A percentile compares a stretch with the other conserved stretches of the same genome.
Evolutionary conservation across 148 eudicot genomes (phyloP).

Genomic region (Camellia sinensis): DNA sequence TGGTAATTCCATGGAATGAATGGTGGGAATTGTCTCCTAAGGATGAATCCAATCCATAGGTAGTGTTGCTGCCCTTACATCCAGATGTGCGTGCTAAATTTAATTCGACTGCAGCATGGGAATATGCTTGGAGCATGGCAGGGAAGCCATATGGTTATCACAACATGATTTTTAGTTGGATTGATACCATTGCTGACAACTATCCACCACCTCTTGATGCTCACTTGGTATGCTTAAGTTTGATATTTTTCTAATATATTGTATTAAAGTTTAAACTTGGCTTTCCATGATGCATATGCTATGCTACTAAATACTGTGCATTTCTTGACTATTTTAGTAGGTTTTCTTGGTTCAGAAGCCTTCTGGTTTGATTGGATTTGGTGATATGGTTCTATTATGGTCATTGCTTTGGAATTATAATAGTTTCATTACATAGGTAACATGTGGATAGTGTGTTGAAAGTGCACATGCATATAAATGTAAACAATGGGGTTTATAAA

Average conservation of each 20-base stretch:
- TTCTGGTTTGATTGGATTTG: neutral
- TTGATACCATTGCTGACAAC: slow-evolving; percentile 90
- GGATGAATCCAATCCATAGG: slow-evolving; percentile 88
- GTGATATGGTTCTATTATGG: neutral
- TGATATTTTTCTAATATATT: too few species aligned
- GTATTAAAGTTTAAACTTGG: neutral
- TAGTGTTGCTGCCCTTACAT: slow-evolving; percentile 87
- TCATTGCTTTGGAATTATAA: neutral
- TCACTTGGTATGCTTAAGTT: slow-evolving; percentile 72
- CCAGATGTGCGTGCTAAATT: slow-evolving; percentile 83
- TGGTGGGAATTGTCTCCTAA: slow-evolving; percentile 93
- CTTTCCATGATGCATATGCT: neutral
- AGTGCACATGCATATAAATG: neutral
- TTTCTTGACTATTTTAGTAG: neutral
- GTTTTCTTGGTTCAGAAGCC: neutral
- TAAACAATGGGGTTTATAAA: neutral
- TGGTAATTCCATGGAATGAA: slow-evolving; percentile 88
- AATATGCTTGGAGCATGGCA: slow-evolving; percentile 86
- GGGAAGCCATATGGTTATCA: slow-evolving; percentile 99
- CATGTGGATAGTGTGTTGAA: neutral
- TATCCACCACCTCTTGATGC: slow-evolving; percentile 99
- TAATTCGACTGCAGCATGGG: slow-evolving; percentile 93
- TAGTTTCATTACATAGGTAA: neutral
- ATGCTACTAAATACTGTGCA: neutral
- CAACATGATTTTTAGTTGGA: slow-evolving; percentile 99